Evolutionary conservation across 768 basidiomycete genomes (phyloP), one percentile per base, ranked within the genome.

Genomic region (Trametes cinnabarina): DNA sequence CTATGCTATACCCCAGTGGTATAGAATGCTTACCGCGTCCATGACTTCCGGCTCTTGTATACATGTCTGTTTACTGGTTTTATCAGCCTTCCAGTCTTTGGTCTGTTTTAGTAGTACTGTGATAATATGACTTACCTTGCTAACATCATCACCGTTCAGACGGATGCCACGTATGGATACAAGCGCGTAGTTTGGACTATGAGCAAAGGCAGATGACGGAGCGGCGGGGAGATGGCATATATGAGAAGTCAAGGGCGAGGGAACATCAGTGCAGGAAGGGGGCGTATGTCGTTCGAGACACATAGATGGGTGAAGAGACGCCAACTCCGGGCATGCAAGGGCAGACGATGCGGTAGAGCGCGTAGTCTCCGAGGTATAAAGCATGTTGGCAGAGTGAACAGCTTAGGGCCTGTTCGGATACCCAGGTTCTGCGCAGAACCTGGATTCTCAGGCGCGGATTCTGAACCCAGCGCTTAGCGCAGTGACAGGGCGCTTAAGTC

Each of bases 1-100:
- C 55, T 49, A 37, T 47, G n/a, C 35, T 50, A 57, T 57, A 57
- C 56, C 56, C 56, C 4, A 28, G 32, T 39, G 41, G 56, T 43
- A 44, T n/a, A 28, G 14, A 32, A 22, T 4, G 26, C 40, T 23
- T 14, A 40, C 39, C 47, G 23, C 4, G 11, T 17, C n/a, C 8
- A 12, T 23, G 28, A 14, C 39, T 48, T 39, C 39, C 20, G 22
- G 3, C 19, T 42, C 39, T 35, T 56, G 39, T 48, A 41, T 48
- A 43, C 49, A 26, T 30, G 51, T 28, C 32, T 26, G 37, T 58
- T 46, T 47, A 52, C 35, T 47, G 42, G n/a, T 32, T 35, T 40
- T 23, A 32, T 44, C 37, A 46, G 48, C 28, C 41, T 10, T 44
- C 25, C 32, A 8, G 37, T 41, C 40, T 30, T 23, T 43, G 47